Evolutionary conservation across 2,329 filamentous ascomycete species (phyloP).

Genomic region (Hirsutella minnesotensis): DNA sequence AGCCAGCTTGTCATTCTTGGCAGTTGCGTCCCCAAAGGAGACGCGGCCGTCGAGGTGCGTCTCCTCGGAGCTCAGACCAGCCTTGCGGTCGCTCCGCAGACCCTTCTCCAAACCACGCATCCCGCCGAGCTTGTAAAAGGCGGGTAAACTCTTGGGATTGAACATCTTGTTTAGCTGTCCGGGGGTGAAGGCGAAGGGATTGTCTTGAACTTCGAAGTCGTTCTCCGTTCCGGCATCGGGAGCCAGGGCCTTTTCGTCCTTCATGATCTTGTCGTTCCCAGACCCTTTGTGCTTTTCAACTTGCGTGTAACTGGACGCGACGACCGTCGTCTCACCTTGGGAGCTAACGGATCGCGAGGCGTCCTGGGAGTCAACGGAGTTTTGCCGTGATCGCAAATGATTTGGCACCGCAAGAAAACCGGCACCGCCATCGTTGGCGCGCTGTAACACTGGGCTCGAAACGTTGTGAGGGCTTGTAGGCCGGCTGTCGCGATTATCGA

Average conservation of each 20-base stretch:
- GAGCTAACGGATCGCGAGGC: constrained; percentile 45
- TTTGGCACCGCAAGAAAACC: constrained; percentile 57
- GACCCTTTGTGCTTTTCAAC: constrained; percentile 26
- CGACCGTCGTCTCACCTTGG: constrained; percentile 51
- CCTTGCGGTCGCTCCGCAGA: constrained; percentile 56
- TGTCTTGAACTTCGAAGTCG: constrained; percentile 66
- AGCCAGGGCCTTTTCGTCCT: constrained; percentile 55
- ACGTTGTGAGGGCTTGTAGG: constrained; percentile 65
- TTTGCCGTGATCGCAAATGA: constrained; percentile 46
- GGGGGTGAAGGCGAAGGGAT: constrained; percentile 75
- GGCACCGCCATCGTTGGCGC: constrained; percentile 30
- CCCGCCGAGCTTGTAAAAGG: constrained; percentile 73
- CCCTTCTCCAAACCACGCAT: constrained; percentile 68
- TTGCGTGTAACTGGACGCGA: constrained; percentile 30
- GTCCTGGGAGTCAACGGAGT: constrained; percentile 58
- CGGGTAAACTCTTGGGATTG: constrained; percentile 76
- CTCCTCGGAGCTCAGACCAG: constrained; percentile 72
- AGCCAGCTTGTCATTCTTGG: constrained; percentile 19
- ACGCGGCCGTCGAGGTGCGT: constrained; percentile 50
- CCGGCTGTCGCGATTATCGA: constrained; percentile 51
- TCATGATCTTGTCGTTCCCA: constrained; percentile 45
- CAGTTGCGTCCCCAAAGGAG: constrained; percentile 59
- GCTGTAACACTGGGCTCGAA: constrained; percentile 41
- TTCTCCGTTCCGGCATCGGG: constrained; percentile 66
- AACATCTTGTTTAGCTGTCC: constrained; percentile 79